Conservation (phyloP, 306 rosid genomes). For the Prinsepia uniflora region DNA sequence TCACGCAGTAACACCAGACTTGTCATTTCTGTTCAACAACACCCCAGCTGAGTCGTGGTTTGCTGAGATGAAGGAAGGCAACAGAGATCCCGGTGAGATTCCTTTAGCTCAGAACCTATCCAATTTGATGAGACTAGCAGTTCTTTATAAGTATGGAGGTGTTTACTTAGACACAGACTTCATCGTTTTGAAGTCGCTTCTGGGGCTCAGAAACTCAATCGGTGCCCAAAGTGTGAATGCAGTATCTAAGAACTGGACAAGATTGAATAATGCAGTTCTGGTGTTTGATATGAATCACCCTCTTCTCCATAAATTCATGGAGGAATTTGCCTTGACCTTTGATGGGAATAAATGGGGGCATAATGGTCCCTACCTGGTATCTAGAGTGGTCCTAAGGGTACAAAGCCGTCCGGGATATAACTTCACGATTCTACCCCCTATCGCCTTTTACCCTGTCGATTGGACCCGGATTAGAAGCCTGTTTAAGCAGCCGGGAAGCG, state of each 20-base stretch:
- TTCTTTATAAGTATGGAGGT: slow-evolving; percentile 72
- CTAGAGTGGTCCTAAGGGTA: slow-evolving; percentile 57
- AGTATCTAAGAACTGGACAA: slow-evolving; percentile 52
- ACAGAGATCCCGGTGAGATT: slow-evolving; percentile 78
- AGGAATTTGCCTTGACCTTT: slow-evolving; percentile 63
- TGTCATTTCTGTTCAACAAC: slow-evolving; percentile 49
- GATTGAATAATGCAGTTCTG: slow-evolving; percentile 72
- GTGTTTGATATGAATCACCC: slow-evolving; percentile 77
- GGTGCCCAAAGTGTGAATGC: slow-evolving; percentile 65
- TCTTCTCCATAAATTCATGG: slow-evolving; percentile 56
- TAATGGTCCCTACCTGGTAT: slow-evolving; percentile 83
- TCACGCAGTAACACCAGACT: slow-evolving; percentile 54
- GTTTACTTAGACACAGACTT: slow-evolving; percentile 70
- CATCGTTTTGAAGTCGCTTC: slow-evolving; percentile 47
- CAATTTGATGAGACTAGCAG: slow-evolving; percentile 60
- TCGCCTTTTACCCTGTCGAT: slow-evolving; percentile 62
- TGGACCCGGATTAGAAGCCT: slow-evolving; percentile 53
- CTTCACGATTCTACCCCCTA: slow-evolving; percentile 44
- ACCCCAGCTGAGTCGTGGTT: slow-evolving; percentile 70
- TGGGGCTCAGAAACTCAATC: slow-evolving; percentile 54
- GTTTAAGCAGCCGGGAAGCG: slow-evolving; percentile 41
- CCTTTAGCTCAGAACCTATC: slow-evolving; percentile 72
- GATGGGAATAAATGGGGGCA: slow-evolving; percentile 83
- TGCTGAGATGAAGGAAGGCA: slow-evolving; percentile 47
- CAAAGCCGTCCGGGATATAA: slow-evolving; percentile 29